A percentile compares a stretch with the other conserved stretches of the same genome.
Conservation (phyloP, 139 green algal species). For the Mesostigma viride region DNA sequence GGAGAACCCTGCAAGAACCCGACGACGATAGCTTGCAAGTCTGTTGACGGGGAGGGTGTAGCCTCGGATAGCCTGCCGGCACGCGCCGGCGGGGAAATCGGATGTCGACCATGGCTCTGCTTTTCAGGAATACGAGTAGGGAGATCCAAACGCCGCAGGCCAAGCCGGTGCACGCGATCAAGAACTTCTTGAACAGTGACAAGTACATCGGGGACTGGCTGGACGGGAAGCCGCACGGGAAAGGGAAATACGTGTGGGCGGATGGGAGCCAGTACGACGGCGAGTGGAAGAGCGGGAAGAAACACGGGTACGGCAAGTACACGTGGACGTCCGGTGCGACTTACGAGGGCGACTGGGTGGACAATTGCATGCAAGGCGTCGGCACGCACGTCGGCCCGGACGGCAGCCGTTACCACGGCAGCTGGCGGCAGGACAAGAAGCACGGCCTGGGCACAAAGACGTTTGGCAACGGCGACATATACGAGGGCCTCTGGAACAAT, state of each 20-base stretch:
- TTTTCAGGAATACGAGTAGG: no score
- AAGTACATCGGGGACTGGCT: neutral
- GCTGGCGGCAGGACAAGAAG: slow-evolving; percentile 22
- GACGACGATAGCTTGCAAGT: no score
- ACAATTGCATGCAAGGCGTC: slow-evolving; percentile 16
- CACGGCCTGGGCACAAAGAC: slow-evolving; percentile 23
- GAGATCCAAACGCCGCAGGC: no score
- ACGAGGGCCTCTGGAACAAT: slow-evolving; percentile 37
- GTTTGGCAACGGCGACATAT: slow-evolving; percentile 34
- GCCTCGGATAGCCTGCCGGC: no score
- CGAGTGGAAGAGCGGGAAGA: slow-evolving; percentile 26
- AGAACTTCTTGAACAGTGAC: neutral
- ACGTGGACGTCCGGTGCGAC: slow-evolving; percentile 25
- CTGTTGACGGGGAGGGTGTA: no score
- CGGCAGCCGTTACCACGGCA: slow-evolving; percentile 19
- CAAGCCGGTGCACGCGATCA: no score
- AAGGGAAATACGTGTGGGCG: slow-evolving; percentile 28
- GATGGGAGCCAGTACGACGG: slow-evolving; percentile 36
- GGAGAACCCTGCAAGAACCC: no score
- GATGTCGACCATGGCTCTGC: no score
- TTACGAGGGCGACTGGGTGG: slow-evolving; percentile 38
- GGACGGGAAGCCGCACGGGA: slow-evolving; percentile 21
- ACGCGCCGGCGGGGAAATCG: no score
- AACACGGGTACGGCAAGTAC: slow-evolving; percentile 35
- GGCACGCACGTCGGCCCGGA: slow-evolving; percentile 19